Evolutionary conservation across 2,329 filamentous ascomycete species (phyloP).

Genomic region (Aplosporella prunicola): DNA sequence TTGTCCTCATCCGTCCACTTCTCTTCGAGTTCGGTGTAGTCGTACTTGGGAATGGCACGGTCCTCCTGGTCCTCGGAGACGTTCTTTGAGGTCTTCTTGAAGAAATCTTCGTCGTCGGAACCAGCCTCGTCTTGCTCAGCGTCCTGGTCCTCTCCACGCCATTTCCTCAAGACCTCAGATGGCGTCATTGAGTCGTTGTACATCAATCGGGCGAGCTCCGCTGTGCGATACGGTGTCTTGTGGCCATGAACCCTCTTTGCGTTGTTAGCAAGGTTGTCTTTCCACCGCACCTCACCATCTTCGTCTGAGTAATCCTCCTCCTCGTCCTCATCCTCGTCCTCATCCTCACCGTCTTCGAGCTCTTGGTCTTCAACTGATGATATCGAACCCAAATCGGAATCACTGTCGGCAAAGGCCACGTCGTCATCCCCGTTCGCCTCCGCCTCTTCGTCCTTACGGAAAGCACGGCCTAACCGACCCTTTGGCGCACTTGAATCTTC

Average conservation of each 20-base stretch:
- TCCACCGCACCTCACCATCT: constrained; percentile 71
- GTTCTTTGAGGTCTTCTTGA: constrained; percentile 46
- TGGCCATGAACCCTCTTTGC: constrained; percentile 62
- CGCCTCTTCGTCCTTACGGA: constrained; percentile 41
- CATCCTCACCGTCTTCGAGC: constrained; percentile 39
- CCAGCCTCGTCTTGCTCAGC: constrained; percentile 49
- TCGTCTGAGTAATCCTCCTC: constrained; percentile 53
- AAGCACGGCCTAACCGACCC: constrained; percentile 41
- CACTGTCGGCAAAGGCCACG: constrained; percentile 86
- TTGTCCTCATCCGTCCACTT: constrained; percentile 80
- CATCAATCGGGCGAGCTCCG: constrained; percentile 76
- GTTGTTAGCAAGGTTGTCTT: constrained; percentile 70
- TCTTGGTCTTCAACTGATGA: constrained; percentile 54
- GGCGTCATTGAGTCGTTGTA: constrained; percentile 76
- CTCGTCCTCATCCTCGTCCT: constrained; percentile 44
- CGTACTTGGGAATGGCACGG: constrained; percentile 65
- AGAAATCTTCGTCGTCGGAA: constrained; percentile 55
- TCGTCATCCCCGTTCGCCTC: constrained; percentile 46
- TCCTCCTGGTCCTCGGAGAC: constrained; percentile 53
- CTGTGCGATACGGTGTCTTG: constrained; percentile 63
- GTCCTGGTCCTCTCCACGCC: constrained; percentile 59
- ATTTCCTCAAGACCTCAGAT: constrained; percentile 64
- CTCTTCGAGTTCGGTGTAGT: constrained; percentile 69
- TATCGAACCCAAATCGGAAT: constrained; percentile 88
- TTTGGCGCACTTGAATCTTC: constrained; percentile 33